Base-by-base conservation (phyloP, 2,329 filamentous ascomycete genomes). In the Cladophialophora chaetospira region DNA sequence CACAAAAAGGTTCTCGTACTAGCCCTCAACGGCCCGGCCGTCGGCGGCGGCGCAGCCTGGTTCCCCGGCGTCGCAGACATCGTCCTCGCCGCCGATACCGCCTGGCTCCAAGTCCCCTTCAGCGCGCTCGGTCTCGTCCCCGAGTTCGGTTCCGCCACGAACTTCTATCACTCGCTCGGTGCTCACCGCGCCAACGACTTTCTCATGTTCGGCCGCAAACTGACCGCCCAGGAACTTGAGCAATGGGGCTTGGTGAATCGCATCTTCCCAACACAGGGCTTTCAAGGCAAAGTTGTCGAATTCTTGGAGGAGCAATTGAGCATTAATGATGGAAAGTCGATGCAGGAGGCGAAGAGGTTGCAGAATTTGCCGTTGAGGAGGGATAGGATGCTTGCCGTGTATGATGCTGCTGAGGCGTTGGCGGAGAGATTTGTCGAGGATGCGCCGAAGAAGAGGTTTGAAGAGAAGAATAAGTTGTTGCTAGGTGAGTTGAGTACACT, bases 311-410 rank as follows among this genome's bases (percentile, higher is more conserved):
- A 69, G 19, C 74, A 79, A 66, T 61, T 80, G 36, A 65, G 65
- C 46, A 91, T 70, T 0, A 80, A 79, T 66, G 77, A 80, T 69
- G 77, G 77, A 17, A 77, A 75, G 68, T 79, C 76, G 64, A 79
- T 81, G 77, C 77, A 79, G 65, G 77, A 80, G 71, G 73, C 71
- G 64, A 80, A 80, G 69, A 70, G 77, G 64, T 63, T 80, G 66
- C 75, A 78, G 67, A 80, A 80, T 69, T 70, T 71, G 4, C 72
- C 72, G 10, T 65, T 78, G 44, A 68, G 77, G 53, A 73, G 74
- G 62, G 71, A 67, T 53, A 71, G 78, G 55, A 64, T 81, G 63
- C 58, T 79, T 10, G 78, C 78, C 0, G 74, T 80, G 29, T 69
- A 73, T n/a, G 75, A 80, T 68, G 70, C 74, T 3, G 63, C 77